phyloP scores from a whole-genome alignment of 2,329 filamentous ascomycete genomes.

The Herpotrichia juniperi region DNA sequence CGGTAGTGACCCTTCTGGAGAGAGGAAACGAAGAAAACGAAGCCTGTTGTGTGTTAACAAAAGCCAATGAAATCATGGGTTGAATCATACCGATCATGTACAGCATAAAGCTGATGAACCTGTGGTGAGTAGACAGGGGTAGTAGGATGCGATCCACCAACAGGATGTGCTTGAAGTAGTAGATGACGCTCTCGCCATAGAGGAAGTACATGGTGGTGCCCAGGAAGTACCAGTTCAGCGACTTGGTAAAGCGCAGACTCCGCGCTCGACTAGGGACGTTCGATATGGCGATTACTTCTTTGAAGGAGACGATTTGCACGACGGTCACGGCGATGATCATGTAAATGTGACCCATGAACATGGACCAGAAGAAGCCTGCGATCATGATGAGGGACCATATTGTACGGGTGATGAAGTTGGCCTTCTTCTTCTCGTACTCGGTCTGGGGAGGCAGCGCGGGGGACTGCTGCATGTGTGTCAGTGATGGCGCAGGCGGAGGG shows the following conservation, averaged over 20 bases:
- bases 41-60: constrained; percentile 64
- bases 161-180: constrained; percentile 99
- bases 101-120: constrained; percentile 98
- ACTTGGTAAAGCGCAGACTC: constrained; percentile 91
- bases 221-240: constrained; percentile 98
- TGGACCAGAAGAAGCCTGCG: constrained; percentile 83
- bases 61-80: too few species aligned
- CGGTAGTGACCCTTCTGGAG: constrained; percentile 95
- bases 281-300: constrained; percentile 97
- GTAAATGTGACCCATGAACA: constrained; percentile 98
- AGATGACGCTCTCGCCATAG: constrained; percentile 98
- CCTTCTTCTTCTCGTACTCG: constrained; percentile 98
- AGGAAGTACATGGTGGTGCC: constrained; percentile 99
- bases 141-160: constrained; percentile 91
- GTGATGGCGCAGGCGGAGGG: constrained; percentile 8
- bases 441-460: constrained; percentile 53
- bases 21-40: constrained; percentile 96
- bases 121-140: constrained; percentile 93
- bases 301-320: constrained; percentile 96
- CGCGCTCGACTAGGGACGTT: constrained; percentile 91
- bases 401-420: constrained; percentile 93
- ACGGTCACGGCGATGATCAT: constrained; percentile 92
- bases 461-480: constrained; percentile 34
- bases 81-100: constrained; percentile 83
- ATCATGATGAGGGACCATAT: constrained; percentile 99